Percentiles rank a stretch among this genome's conserved stretches.
These are phyloP conservation scores for Alnus rubra DNA, from an alignment of 306 rosid species.

Conservation along the genomic window DNA sequence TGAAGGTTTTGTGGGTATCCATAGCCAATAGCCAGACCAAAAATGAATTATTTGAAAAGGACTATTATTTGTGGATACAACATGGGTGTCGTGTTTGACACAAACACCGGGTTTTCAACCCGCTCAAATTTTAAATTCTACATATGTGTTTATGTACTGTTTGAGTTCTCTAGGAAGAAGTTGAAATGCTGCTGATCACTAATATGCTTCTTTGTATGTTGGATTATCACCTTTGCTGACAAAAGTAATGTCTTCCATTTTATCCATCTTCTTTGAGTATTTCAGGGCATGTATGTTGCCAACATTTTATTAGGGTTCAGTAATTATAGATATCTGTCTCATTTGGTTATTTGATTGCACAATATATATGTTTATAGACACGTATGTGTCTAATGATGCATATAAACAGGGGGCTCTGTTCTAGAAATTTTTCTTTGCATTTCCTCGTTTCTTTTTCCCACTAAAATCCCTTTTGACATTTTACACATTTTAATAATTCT, in stretches of 20 bases:
- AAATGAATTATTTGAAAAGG: background rate
- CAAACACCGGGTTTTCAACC: background rate
- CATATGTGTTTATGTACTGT: background rate
- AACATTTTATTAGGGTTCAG: constrained; percentile 14
- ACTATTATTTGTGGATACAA: background rate
- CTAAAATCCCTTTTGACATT: background rate
- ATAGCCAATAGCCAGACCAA: background rate
- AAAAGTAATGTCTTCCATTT: background rate
- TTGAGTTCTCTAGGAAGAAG: no score
- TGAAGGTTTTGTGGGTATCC: background rate
- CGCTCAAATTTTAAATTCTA: no score
- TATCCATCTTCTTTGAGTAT: background rate
- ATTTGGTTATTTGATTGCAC: constrained; percentile 4
- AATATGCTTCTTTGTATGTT: background rate
- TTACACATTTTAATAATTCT: constrained; percentile 28
- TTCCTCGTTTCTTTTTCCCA: background rate
- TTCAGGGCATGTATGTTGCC: constrained; percentile 11
- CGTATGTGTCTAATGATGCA: background rate
- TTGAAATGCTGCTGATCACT: background rate
- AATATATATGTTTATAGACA: constrained; percentile 1
- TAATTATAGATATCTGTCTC: constrained; percentile 12
- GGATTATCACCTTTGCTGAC: background rate
- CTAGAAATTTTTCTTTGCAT: constrained; percentile 6
- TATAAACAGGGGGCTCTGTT: background rate
- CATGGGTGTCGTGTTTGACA: background rate